Percentiles rank a stretch among this genome's conserved stretches.
phyloP scores from a whole-genome alignment of 768 basidiomycete species.

The Leucocoprinus leucothites region DNA sequence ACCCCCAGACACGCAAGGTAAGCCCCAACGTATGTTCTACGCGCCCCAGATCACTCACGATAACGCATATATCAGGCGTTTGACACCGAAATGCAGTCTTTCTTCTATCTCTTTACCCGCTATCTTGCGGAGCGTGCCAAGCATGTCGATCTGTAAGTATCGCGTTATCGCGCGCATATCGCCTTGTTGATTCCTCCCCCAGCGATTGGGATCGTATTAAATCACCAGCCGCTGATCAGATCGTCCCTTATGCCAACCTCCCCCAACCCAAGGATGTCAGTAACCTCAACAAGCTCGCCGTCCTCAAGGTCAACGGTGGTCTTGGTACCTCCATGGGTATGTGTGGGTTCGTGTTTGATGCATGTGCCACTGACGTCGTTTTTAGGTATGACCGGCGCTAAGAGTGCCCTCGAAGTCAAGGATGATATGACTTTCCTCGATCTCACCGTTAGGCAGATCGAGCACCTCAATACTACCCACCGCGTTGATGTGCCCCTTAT shows the following conservation, averaged over 20 bases:
- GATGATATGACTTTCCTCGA: constrained; percentile 98
- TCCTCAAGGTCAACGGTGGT: constrained; percentile 90
- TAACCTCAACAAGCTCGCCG: constrained; percentile 88
- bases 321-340: constrained; percentile 83
- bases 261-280: constrained; percentile 53
- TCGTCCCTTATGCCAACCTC: constrained; percentile 78
- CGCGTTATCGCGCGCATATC: constrained; percentile 10
- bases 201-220: constrained; percentile 91
- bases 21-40: constrained; percentile 5
- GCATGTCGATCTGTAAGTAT: constrained; percentile 77
- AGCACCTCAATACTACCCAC: constrained; percentile 86
- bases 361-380: not conserved
- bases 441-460: constrained; percentile 90
- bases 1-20: constrained; percentile 82
- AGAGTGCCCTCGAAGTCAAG: constrained; percentile 93
- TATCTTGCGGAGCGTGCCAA: constrained; percentile 89
- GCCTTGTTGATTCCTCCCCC: constrained; percentile 11
- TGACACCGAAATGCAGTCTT: constrained; percentile 91
- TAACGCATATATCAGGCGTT: constrained; percentile 56
- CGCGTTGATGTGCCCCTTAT: constrained; percentile 93
- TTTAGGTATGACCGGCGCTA: constrained; percentile 81
- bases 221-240: constrained; percentile 81
- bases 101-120: constrained; percentile 94
- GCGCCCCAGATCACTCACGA: constrained; percentile 17
- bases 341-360: constrained; percentile 18